Percentiles rank a stretch among this genome's conserved stretches.
Evolutionary conservation across 768 basidiomycete species (phyloP).

Genomic region (Inosperma sp.): DNA sequence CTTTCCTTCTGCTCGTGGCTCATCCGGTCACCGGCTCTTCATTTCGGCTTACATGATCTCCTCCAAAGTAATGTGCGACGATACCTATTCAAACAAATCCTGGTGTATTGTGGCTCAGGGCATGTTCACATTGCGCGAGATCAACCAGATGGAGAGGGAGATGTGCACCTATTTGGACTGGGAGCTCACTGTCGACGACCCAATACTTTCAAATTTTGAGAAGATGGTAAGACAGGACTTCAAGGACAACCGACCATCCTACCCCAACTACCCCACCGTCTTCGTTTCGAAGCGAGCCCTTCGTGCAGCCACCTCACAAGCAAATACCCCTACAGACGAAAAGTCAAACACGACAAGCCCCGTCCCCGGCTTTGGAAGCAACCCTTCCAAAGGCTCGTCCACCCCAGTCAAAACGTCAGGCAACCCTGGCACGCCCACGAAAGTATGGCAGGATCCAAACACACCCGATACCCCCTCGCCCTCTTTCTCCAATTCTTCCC

Average conservation of each 20-base stretch:
- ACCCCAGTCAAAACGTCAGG: constrained; percentile 32
- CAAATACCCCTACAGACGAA: constrained; percentile 40
- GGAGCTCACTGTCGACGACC: constrained; percentile 74
- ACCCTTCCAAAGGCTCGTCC: constrained; percentile 32
- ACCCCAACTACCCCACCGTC: constrained; percentile 58
- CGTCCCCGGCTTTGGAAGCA: constrained; percentile 46
- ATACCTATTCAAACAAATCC: constrained; percentile 90
- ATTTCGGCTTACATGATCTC: constrained; percentile 93
- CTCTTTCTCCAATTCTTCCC: constrained; percentile 49
- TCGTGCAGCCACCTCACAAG: constrained; percentile 36
- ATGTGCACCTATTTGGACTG: constrained; percentile 93
- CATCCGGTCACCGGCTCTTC: constrained; percentile 85
- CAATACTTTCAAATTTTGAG: constrained; percentile 59
- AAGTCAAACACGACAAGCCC: constrained; percentile 42
- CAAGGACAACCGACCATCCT: constrained; percentile 41
- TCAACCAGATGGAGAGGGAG: constrained; percentile 96
- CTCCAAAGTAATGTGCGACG: constrained; percentile 89
- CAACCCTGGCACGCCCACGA: constrained; percentile 17
- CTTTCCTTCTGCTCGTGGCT: constrained; percentile 88
- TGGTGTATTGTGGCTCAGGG: constrained; percentile 89
- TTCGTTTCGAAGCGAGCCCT: constrained; percentile 60
- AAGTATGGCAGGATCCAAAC: constrained; percentile 20
- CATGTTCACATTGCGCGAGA: constrained; percentile 80
- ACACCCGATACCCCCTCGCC: constrained; percentile 55
- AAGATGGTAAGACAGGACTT: constrained; percentile 58